A percentile compares a stretch with the other conserved stretches of the same genome.
These are phyloP conservation scores for Entomophthora muscae DNA, from an alignment of 371 early-diverging fungal species.

Conservation along the genomic window DNA sequence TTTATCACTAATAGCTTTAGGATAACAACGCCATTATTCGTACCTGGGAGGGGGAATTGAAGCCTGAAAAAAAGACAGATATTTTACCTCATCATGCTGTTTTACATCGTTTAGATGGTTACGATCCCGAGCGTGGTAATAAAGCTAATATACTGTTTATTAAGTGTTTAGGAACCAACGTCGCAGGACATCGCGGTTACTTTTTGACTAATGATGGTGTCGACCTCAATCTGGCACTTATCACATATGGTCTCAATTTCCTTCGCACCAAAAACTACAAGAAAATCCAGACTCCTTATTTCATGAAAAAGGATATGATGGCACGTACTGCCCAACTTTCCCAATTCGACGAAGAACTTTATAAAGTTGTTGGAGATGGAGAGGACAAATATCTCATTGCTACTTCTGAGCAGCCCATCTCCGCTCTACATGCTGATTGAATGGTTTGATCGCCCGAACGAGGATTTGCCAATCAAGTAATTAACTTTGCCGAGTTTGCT, in stretches of 20 bases:
- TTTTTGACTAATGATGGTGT: conserved; percentile 93
- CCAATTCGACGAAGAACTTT: conserved; percentile 99
- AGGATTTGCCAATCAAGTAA: conserved; percentile 82
- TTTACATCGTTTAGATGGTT: conserved; percentile 76
- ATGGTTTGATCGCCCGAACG: conserved; percentile 84
- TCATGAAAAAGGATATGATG: conserved; percentile 97
- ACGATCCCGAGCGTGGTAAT: conserved; percentile 78
- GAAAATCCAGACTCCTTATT: conserved; percentile 97
- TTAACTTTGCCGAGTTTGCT: conserved; percentile 3
- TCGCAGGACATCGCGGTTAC: conserved; percentile 99
- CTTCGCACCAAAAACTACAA: conserved; percentile 75
- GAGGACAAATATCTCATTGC: conserved; percentile 97
- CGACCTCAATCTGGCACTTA: conserved; percentile 89
- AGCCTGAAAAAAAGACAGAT: conserved; percentile 45
- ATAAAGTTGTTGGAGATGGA: conserved; percentile 81
- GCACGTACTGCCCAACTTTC: conserved; percentile 96
- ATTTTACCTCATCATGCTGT: conserved; percentile 88
- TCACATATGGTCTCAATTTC: conserved; percentile 95
- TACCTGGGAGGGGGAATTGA: conserved; percentile 33
- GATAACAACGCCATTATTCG: conserved; percentile 72
- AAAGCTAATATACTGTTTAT: conserved; percentile 4
- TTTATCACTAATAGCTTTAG: conserved; percentile 11
- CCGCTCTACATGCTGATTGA: conserved; percentile 90
- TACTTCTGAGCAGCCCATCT: conserved; percentile 98
- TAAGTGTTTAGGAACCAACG: conserved; percentile 50